Conservation (phyloP, 257 asterid species). For the Nicotiana undulata region DNA sequence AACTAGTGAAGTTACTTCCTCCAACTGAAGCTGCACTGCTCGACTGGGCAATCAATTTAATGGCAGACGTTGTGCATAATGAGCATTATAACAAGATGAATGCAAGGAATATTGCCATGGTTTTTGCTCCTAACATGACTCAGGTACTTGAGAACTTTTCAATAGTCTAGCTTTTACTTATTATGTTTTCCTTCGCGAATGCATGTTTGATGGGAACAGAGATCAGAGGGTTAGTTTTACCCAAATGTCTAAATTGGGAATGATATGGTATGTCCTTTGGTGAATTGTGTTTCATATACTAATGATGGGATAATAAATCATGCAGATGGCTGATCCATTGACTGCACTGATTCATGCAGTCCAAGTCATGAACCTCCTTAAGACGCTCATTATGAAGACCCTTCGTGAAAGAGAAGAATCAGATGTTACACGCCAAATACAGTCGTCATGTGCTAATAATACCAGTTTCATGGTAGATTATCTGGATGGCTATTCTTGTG, state of each 20-base stretch:
- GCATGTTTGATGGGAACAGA: neutral
- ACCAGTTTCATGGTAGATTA: conserved; percentile 6
- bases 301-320: neutral
- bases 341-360: conserved; percentile 90
- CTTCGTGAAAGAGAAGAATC: conserved; percentile 40
- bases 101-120: conserved; percentile 82
- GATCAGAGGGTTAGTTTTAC: neutral
- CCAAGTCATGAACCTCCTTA: conserved; percentile 84
- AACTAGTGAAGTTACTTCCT: conserved; percentile 52
- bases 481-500: conserved; percentile 3
- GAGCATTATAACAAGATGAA: conserved; percentile 73
- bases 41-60: conserved; percentile 75
- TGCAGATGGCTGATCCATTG: conserved; percentile 83
- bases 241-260: neutral
- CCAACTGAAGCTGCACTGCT: conserved; percentile 58
- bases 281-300: neutral
- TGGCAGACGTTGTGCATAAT: conserved; percentile 66
- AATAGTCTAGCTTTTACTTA: neutral
- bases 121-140: conserved; percentile 93
- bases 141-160: conserved; percentile 33
- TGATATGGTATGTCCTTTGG: neutral
- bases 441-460: conserved; percentile 19
- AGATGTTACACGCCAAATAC: conserved; percentile 4
- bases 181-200: neutral
- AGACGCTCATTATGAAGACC: conserved; percentile 53